Conservation (phyloP, 1,139 yeast species). For the Blastobotrys persicus region DNA sequence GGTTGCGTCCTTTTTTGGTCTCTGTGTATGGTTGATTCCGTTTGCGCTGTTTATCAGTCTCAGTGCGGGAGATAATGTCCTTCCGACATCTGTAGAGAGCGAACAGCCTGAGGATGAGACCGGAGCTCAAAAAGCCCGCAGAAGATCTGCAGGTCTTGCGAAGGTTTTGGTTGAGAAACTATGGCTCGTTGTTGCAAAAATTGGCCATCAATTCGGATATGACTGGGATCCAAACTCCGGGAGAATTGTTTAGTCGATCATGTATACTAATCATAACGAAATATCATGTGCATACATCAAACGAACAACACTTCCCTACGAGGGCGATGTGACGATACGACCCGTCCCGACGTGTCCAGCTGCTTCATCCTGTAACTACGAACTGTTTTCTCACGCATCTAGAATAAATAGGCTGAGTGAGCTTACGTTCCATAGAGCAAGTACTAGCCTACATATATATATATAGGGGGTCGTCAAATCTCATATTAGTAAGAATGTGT, state of each 20-base stretch:
- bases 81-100: constrained; percentile 49
- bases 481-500: too few relatives aligned
- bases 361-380: too few relatives aligned
- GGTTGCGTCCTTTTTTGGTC: constrained; percentile 89
- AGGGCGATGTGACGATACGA: too few relatives aligned
- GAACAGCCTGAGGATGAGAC: constrained; percentile 31
- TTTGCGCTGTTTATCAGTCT: constrained; percentile 87
- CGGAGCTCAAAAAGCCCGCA: constrained; percentile 35
- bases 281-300: too few relatives aligned
- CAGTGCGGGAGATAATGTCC: constrained; percentile 86
- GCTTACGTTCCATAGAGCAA: too few relatives aligned
- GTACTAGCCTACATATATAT: too few relatives aligned
- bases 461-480: too few relatives aligned
- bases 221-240: constrained; percentile 52
- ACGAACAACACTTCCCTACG: too few relatives aligned
- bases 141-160: constrained; percentile 54
- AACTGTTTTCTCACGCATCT: too few relatives aligned
- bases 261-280: not conserved
- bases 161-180: constrained; percentile 59
- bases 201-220: constrained; percentile 56
- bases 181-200: constrained; percentile 50
- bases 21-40: constrained; percentile 92
- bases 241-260: constrained; percentile 14
- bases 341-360: too few relatives aligned
- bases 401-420: too few relatives aligned